phyloP scores from a whole-genome alignment of 1,139 yeast species.

The Saccharomycopsis hybrid region DNA sequence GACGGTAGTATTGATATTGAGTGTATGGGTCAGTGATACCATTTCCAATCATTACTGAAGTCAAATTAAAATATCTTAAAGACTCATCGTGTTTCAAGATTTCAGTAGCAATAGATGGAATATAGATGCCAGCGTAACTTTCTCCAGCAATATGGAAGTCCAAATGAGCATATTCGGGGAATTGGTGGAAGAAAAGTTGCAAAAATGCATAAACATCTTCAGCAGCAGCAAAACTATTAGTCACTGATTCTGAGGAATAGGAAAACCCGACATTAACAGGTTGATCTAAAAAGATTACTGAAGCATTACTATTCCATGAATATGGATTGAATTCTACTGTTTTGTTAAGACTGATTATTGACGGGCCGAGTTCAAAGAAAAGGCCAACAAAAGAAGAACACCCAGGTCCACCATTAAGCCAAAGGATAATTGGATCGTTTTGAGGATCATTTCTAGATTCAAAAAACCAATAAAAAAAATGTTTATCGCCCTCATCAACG shows the following conservation, averaged over 20 bases:
- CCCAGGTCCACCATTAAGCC: slow-evolving; percentile 78
- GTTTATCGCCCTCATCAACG: slow-evolving; percentile 51
- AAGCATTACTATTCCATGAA: slow-evolving; percentile 67
- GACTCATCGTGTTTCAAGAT: slow-evolving; percentile 42
- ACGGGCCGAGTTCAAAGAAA: slow-evolving; percentile 63
- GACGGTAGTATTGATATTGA: slow-evolving; percentile 64
- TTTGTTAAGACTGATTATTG: slow-evolving; percentile 37
- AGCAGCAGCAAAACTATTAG: slow-evolving; percentile 65
- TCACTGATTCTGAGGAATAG: slow-evolving; percentile 49
- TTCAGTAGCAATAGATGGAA: slow-evolving; percentile 73
- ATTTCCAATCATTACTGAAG: slow-evolving; percentile 74
- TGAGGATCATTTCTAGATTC: slow-evolving; percentile 64
- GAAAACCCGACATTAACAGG: slow-evolving; percentile 79
- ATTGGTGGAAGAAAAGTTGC: slow-evolving; percentile 69
- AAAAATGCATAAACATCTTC: slow-evolving; percentile 73
- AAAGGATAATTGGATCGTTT: slow-evolving; percentile 56
- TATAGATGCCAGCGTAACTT: slow-evolving; percentile 83
- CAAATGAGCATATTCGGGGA: slow-evolving; percentile 52
- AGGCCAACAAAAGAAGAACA: slow-evolving; percentile 65
- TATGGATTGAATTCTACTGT: slow-evolving; percentile 55
- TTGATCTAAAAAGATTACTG: slow-evolving; percentile 65
- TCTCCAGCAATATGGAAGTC: slow-evolving; percentile 83
- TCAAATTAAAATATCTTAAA: slow-evolving; percentile 51
- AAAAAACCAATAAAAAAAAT: slow-evolving; percentile 75
- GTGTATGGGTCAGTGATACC: slow-evolving; percentile 73